phyloP scores from a whole-genome alignment of 73 alveolate species.

The Effrenium voratum region DNA sequence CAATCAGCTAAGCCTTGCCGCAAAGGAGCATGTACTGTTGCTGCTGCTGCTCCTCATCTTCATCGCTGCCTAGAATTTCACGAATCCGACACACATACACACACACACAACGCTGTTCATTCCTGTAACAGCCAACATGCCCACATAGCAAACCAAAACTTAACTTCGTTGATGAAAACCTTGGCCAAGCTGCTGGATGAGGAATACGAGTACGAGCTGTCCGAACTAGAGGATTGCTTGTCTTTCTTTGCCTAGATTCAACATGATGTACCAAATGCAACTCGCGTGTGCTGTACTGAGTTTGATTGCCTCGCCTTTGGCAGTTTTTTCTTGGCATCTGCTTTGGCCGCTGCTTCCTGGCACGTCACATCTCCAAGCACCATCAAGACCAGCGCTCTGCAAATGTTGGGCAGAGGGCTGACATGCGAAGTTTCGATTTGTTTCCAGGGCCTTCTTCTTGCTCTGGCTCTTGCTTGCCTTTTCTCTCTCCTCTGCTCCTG shows the following conservation, averaged over 20 bases:
- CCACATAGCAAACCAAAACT: too few relatives aligned
- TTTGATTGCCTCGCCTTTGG: conserved; percentile 25
- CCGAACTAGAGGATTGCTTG: conserved; percentile 42
- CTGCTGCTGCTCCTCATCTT: conserved; percentile 43
- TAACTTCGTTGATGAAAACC: too few relatives aligned
- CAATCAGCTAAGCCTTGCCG: neutral
- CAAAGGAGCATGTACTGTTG: conserved; percentile 49
- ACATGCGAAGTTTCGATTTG: neutral
- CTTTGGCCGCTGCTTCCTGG: conserved; percentile 61
- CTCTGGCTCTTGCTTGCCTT: conserved; percentile 53
- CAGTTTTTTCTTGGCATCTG: conserved; percentile 65
- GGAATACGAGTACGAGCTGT: conserved; percentile 81
- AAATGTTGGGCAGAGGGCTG: neutral
- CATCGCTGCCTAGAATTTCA: conserved; percentile 61
- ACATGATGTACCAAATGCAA: neutral
- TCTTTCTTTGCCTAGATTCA: conserved; percentile 84
- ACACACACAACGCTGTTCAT: too few relatives aligned
- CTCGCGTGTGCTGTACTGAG: neutral
- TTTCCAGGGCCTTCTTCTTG: neutral
- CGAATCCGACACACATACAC: too few relatives aligned
- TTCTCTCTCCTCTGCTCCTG: conserved; percentile 36
- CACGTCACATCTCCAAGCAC: neutral
- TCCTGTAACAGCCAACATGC: too few relatives aligned
- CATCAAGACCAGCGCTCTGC: neutral
- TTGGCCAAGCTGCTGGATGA: conserved; percentile 36